Evolutionary conservation across 176 grass and related monocot genomes (phyloP).

Genomic region (Lolium rigidum): DNA sequence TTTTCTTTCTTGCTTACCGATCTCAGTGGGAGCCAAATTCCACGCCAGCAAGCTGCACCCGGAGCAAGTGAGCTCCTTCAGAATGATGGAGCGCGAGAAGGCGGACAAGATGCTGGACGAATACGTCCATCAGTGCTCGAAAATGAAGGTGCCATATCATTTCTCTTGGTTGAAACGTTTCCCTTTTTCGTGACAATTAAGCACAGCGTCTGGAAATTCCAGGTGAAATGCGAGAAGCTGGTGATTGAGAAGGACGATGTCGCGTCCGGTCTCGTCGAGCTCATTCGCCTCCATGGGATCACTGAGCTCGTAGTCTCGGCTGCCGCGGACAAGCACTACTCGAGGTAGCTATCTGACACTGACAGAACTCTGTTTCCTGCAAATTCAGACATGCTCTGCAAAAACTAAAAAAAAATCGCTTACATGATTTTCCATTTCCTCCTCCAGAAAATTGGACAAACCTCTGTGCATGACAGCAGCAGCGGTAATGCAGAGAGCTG

Average conservation of each 20-base stretch:
- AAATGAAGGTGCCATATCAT: slow-evolving; percentile 51
- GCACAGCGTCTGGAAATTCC: not conserved
- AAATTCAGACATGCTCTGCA: not conserved
- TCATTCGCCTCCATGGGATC: slow-evolving; percentile 49
- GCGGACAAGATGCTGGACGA: slow-evolving; percentile 50
- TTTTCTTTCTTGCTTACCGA: not conserved
- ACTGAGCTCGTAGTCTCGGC: slow-evolving; percentile 59
- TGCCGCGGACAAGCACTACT: slow-evolving; percentile 61
- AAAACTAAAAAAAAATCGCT: not conserved
- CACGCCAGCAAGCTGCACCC: slow-evolving; percentile 47
- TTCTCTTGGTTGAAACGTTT: not conserved
- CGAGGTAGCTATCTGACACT: slow-evolving; percentile 48
- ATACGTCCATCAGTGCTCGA: slow-evolving; percentile 55
- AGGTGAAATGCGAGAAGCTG: slow-evolving; percentile 68
- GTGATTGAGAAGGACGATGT: slow-evolving; percentile 63
- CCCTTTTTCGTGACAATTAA: not conserved
- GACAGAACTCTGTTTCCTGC: not conserved
- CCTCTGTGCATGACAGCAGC: slow-evolving; percentile 48
- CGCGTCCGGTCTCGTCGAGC: slow-evolving; percentile 54
- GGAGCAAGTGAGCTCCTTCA: slow-evolving; percentile 53
- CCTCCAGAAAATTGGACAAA: slow-evolving; percentile 55
- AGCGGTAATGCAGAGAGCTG: slow-evolving; percentile 67
- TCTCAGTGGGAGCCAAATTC: slow-evolving; percentile 70
- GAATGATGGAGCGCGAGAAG: slow-evolving; percentile 59
- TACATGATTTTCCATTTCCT: not conserved